Evolutionary conservation across 192 early-diverging fungal genomes (phyloP).

Genomic region (Phlyctochytrium bullatum): DNA sequence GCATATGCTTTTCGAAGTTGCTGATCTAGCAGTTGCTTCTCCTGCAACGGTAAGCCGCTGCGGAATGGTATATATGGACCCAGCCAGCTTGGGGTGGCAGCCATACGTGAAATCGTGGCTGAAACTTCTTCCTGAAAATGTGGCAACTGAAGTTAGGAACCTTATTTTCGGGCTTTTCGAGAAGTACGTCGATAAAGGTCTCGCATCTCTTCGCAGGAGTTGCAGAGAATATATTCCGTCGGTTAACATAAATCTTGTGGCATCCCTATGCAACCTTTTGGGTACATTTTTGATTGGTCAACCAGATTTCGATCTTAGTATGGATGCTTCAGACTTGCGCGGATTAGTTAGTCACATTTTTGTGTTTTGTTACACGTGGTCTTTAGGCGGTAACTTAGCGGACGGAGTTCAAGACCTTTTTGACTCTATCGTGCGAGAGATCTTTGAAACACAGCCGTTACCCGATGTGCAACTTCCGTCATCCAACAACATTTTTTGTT

Average conservation of each 20-base stretch:
- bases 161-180: constrained; percentile 40
- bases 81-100: constrained; percentile 54
- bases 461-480: constrained; percentile 47
- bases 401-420: constrained; percentile 57
- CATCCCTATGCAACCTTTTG: constrained; percentile 46
- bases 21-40: constrained; percentile 60
- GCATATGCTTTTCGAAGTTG: constrained; percentile 65
- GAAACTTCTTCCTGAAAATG: constrained; percentile 33
- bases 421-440: constrained; percentile 54
- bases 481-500: constrained; percentile 51
- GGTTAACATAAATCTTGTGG: constrained; percentile 55
- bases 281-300: constrained; percentile 40
- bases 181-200: constrained; percentile 47
- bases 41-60: constrained; percentile 60
- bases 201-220: constrained; percentile 44
- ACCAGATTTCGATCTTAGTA: constrained; percentile 41
- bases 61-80: constrained; percentile 62
- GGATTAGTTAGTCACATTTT: constrained; percentile 47
- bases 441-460: constrained; percentile 41
- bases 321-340: constrained; percentile 40
- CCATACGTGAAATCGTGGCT: constrained; percentile 50
- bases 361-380: constrained; percentile 59
- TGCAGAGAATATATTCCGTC: constrained; percentile 55
- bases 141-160: constrained; percentile 39
- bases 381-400: constrained; percentile 56